Evolutionary conservation across 768 basidiomycete species (phyloP), one percentile per base, ranked within the genome.

Genomic region (Kwoniella bestiolae): DNA sequence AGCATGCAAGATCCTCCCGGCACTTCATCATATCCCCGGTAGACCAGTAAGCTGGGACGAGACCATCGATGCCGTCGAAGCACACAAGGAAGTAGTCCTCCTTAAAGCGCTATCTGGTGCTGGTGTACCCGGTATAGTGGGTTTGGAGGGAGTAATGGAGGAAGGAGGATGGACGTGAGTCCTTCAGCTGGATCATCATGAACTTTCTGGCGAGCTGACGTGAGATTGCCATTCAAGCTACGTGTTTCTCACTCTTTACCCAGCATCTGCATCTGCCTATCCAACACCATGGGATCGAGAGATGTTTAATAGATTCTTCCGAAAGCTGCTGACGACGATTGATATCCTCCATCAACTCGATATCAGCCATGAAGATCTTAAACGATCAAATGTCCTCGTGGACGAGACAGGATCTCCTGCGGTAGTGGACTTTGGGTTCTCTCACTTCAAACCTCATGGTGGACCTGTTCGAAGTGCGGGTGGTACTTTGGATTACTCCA

Each of bases 351-450:
- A 80, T 44, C 34, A 29, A 3, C 65, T 80, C 49, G 86, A 86
- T 16, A 77, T 85, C 72, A 80, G 81, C 28, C 84, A 85, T 65
- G 83, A 83, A 23, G 83, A 85, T 68, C 62, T 85, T 38, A 79
- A 82, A 35, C 83, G 83, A 16, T 79, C 82, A 18, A 85, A 85
- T 65, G 79, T 85, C 56, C 71, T 85, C 29, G 76, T 85, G 41
- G 70, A 82, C 60, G 47, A 68, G 1, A 45, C 71, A 0, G 66
- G 73, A n/a, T 21, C 53, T 9, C 76, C 77, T 2, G 56, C 69
- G 1, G 46, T 79, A 11, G 73, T 78, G 9, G 79, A 80, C 49
- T 78, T 80, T 51, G 79, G 79, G 0, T 78, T 80, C 66, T 70
- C 71, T 29, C 77, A 75, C 29, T 79, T 80, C 61, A 65, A 38